Evolutionary conservation across 345 rosid species (phyloP).

Genomic region (Luvunga scandens): DNA sequence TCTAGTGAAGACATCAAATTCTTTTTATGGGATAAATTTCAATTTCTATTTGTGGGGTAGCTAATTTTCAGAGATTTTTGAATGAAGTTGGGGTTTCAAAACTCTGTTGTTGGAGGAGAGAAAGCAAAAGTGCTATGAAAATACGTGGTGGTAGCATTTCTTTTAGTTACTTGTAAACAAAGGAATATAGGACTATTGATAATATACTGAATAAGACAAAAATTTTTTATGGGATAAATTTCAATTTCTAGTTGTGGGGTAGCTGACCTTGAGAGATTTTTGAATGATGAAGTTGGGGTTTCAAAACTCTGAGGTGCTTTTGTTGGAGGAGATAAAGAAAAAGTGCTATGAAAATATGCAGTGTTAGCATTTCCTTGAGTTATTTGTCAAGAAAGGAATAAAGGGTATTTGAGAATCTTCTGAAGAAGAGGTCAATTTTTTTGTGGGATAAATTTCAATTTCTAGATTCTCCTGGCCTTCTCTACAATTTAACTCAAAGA

Average conservation of each 20-base stretch:
- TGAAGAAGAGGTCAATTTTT: too few species aligned
- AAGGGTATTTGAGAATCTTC: too few species aligned
- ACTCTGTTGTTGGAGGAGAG: neutral
- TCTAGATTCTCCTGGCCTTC: too few species aligned
- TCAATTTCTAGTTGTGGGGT: too few species aligned
- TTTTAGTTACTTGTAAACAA: neutral
- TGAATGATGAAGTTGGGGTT: too few species aligned
- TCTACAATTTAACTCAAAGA: neutral
- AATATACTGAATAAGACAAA: neutral
- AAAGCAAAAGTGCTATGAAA: neutral
- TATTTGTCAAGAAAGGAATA: too few species aligned
- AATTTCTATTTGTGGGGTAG: too few species aligned
- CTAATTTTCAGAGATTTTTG: too few species aligned
- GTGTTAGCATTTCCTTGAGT: too few species aligned
- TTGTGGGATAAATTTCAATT: too few species aligned
- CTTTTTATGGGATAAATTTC: neutral
- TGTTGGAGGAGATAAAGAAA: neutral
- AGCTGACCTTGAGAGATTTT: too few species aligned
- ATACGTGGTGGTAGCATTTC: neutral
- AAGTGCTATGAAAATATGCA: neutral
- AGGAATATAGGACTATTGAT: neutral
- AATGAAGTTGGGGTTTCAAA: neutral
- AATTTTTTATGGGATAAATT: too few species aligned
- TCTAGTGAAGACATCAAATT: neutral
- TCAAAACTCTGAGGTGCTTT: neutral